These are phyloP conservation scores for Debaryomyces robertsiae DNA, from an alignment of 1,139 yeast species.

Conservation along the genomic window DNA sequence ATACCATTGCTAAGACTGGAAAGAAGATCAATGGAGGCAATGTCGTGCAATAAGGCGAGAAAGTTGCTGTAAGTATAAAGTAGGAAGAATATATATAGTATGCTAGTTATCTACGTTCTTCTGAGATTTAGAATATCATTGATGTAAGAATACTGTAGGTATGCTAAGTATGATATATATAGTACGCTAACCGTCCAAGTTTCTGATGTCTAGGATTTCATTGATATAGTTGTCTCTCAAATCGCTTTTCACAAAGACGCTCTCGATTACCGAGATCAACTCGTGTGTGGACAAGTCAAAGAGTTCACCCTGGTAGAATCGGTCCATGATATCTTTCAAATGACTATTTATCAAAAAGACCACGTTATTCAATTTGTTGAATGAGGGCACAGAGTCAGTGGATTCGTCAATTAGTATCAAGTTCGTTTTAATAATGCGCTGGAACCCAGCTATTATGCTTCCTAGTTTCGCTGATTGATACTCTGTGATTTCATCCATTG, in stretches of 20 bases:
- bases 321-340: slow-evolving; percentile 67
- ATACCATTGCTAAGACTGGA: slow-evolving; percentile 86
- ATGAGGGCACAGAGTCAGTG: slow-evolving; percentile 27
- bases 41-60: slow-evolving; percentile 29
- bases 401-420: slow-evolving; percentile 17
- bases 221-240: slow-evolving; percentile 60
- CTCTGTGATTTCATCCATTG: slow-evolving; percentile 40
- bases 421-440: slow-evolving; percentile 5
- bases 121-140: too few relatives aligned
- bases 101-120: too few relatives aligned
- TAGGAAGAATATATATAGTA: slow-evolving; percentile 1
- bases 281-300: slow-evolving; percentile 72
- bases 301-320: slow-evolving; percentile 73
- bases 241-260: slow-evolving; percentile 72
- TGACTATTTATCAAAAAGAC: slow-evolving; percentile 53
- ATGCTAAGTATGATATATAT: too few relatives aligned
- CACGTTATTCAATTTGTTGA: slow-evolving; percentile 48
- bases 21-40: slow-evolving; percentile 75
- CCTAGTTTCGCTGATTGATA: slow-evolving; percentile 35
- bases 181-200: slow-evolving; percentile 6
- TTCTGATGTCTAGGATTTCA: slow-evolving; percentile 51
- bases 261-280: slow-evolving; percentile 56
- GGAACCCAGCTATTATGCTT: slow-evolving; percentile 23
- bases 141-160: too few relatives aligned
- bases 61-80: not conserved